Conservation (phyloP, 2,329 filamentous ascomycete genomes). For the Clarireedia hainanense region DNA sequence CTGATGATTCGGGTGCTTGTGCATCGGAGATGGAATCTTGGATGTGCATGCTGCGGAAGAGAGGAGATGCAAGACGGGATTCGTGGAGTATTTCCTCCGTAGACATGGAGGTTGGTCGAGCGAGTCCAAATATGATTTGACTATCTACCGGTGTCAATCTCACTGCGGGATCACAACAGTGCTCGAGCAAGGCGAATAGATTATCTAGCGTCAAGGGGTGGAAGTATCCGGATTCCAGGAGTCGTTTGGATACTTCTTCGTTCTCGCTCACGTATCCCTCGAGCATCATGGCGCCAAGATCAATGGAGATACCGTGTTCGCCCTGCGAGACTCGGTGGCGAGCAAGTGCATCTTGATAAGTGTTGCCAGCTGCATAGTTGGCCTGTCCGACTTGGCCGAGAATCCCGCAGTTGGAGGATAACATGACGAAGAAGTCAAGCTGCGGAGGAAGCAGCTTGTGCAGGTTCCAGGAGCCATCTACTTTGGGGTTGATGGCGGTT, state of each 20-base stretch:
- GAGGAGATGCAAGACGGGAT: neutral
- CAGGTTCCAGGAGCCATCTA: neutral
- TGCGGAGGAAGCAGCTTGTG: neutral
- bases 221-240: neutral
- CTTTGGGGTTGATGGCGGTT: neutral
- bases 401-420: conserved; percentile 29
- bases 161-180: neutral
- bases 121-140: neutral
- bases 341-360: conserved; percentile 19
- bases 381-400: conserved; percentile 9
- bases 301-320: neutral
- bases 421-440: conserved; percentile 29
- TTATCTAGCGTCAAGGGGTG: neutral
- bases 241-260: neutral
- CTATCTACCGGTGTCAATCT: neutral
- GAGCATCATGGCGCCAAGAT: neutral
- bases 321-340: neutral
- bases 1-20: neutral
- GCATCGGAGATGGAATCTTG: neutral
- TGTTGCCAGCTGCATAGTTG: conserved; percentile 25
- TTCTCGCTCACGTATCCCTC: neutral
- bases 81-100: neutral
- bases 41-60: neutral
- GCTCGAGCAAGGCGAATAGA: neutral
- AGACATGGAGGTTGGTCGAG: neutral